Evolutionary conservation across 1,284 basidiomycete species (phyloP).

Genomic region (Ceratobasidium papillatum): DNA sequence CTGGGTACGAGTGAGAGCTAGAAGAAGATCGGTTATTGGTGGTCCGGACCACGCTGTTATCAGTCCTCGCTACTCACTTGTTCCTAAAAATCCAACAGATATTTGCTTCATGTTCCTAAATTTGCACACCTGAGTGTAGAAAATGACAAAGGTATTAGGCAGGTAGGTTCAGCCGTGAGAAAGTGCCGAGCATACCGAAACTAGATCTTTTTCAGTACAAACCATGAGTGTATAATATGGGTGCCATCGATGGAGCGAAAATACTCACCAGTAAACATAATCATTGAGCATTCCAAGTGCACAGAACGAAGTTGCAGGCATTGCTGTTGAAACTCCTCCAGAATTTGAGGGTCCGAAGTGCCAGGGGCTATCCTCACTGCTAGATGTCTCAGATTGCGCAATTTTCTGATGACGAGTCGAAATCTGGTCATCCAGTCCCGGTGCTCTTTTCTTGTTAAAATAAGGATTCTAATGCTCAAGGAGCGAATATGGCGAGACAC

Average conservation of each 20-base stretch:
- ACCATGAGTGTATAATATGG: not conserved
- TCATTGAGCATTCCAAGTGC: not conserved
- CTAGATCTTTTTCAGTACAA: not conserved
- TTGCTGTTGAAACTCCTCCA: not conserved
- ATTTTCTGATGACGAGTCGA: not conserved
- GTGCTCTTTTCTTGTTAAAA: not conserved
- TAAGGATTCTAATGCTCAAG: no score
- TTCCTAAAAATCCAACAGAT: not conserved
- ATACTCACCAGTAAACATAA: not conserved
- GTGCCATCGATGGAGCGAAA: not conserved
- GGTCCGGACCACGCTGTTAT: no score
- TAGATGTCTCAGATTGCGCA: not conserved
- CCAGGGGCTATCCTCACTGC: not conserved
- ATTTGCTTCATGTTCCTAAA: not conserved
- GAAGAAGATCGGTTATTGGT: no score
- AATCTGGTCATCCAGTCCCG: not conserved
- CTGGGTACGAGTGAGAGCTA: not conserved
- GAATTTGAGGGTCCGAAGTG: not conserved
- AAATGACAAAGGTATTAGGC: not conserved
- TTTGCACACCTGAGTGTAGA: not conserved
- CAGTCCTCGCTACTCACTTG: not conserved
- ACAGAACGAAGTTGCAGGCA: not conserved
- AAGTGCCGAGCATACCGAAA: not conserved
- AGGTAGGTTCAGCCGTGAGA: not conserved
- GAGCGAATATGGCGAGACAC: no score